Percentiles rank a stretch among this genome's conserved stretches.
Evolutionary conservation across 768 basidiomycete species (phyloP).

Genomic region (Lentinula lateritia): DNA sequence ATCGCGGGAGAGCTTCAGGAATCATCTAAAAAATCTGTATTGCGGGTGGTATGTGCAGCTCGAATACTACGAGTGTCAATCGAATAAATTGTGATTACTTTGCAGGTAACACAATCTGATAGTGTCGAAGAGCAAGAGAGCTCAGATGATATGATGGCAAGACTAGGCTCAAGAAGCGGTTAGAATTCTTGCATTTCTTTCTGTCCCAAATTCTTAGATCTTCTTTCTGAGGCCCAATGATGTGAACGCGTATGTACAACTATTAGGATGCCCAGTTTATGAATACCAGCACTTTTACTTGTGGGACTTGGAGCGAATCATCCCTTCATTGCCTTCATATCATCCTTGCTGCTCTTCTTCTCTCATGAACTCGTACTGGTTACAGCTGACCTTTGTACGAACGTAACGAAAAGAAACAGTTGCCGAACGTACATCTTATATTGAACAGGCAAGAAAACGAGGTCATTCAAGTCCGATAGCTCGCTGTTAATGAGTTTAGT

Average conservation of each 20-base stretch:
- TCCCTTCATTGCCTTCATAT: too few relatives aligned
- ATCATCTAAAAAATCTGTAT: slow-evolving; percentile 70
- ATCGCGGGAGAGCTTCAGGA: slow-evolving; percentile 94
- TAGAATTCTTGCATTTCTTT: slow-evolving; percentile 30
- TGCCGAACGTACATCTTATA: too few relatives aligned
- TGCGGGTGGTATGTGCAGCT: slow-evolving; percentile 44
- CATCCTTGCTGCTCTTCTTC: too few relatives aligned
- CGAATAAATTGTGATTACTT: background rate
- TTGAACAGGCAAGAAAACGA: too few relatives aligned
- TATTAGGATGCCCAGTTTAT: background rate
- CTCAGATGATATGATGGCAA: slow-evolving; percentile 73
- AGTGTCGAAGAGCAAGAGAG: slow-evolving; percentile 82
- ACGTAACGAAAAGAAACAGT: too few relatives aligned
- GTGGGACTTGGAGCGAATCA: too few relatives aligned
- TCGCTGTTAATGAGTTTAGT: too few relatives aligned
- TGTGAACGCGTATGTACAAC: slow-evolving; percentile 15
- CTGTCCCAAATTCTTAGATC: slow-evolving; percentile 14
- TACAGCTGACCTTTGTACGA: too few relatives aligned
- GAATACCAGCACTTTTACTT: background rate
- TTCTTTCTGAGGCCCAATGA: slow-evolving; percentile 38
- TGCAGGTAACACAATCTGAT: slow-evolving; percentile 83
- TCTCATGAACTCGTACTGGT: too few relatives aligned
- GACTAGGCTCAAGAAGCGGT: slow-evolving; percentile 70
- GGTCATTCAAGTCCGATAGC: too few relatives aligned
- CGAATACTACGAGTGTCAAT: background rate